These are phyloP conservation scores for Lipomyces orientalis DNA, from an alignment of 805 yeast species.

Conservation along the genomic window DNA sequence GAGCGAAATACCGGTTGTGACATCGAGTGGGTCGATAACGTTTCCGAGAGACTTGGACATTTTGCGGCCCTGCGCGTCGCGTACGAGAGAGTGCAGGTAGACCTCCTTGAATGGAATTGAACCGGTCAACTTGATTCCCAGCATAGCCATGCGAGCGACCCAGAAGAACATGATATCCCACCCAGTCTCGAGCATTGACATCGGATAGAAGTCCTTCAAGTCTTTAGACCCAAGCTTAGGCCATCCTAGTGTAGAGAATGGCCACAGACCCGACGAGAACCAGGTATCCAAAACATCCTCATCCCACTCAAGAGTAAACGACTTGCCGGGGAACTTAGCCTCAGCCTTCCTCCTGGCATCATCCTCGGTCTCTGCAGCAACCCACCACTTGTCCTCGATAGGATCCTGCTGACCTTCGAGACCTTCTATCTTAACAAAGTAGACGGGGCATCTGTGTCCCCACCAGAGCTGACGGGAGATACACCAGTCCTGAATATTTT, in stretches of 20 bases:
- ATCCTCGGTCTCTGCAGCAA: slow-evolving; percentile 80
- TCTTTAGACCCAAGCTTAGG: slow-evolving; percentile 73
- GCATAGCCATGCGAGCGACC: slow-evolving; percentile 95
- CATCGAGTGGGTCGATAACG: slow-evolving; percentile 95
- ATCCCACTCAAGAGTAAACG: slow-evolving; percentile 85
- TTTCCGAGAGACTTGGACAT: slow-evolving; percentile 98
- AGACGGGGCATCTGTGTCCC: slow-evolving; percentile 99
- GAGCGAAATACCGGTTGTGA: slow-evolving; percentile 83
- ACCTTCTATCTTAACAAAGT: slow-evolving; percentile 83
- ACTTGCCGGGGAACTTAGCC: slow-evolving; percentile 69
- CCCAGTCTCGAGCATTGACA: slow-evolving; percentile 95
- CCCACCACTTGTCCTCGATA: slow-evolving; percentile 78
- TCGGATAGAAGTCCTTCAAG: slow-evolving; percentile 79
- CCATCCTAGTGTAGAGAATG: slow-evolving; percentile 96
- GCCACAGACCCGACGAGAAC: slow-evolving; percentile 99
- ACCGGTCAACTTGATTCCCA: slow-evolving; percentile 90
- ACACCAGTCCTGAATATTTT: slow-evolving; percentile 98
- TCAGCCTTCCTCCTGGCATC: slow-evolving; percentile 88
- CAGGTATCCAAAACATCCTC: slow-evolving; percentile 98
- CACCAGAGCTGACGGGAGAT: slow-evolving; percentile 92
- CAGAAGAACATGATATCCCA: slow-evolving; percentile 99
- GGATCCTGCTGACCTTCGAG: slow-evolving; percentile 59
- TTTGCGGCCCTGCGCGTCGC: slow-evolving; percentile 99
- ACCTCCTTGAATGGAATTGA: slow-evolving; percentile 93
- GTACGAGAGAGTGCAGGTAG: slow-evolving; percentile 96